Base-by-base conservation (phyloP, 2,329 filamentous ascomycete genomes). In the Talaromyces piceae region DNA sequence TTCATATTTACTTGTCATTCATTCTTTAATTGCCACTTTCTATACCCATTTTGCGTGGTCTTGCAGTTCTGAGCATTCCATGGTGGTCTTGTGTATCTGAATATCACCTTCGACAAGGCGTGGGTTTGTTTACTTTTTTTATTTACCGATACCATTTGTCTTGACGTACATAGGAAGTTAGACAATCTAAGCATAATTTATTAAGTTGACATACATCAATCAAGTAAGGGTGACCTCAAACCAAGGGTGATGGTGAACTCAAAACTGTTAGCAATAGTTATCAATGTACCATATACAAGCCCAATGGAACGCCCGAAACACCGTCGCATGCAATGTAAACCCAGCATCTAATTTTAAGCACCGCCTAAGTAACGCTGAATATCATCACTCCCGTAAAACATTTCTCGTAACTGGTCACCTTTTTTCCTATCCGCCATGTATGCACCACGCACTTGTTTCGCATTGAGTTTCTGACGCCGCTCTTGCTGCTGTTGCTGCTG, bases 351-450 rank as follows among this genome's bases (percentile, higher is more conserved):
- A n/a, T 46, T 11, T 27, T 41, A 52, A 11, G 26, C 57, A 13
- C 57, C 59, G 16, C 83, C 79, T 16, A 94, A 68, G 64, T 94
- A 93, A 62, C 77, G 81, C 60, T 90, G 81, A 50, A 94, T 73
- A 57, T 91, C 86, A n/a, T 86, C 79, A 57, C 80, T 83, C 18
- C 80, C 78, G 67, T 87, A 91, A 56, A 95, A 86, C 70, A 87
- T 77, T 58, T 81, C 76, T 57, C 83, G 77, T 53, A 95, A 65
- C 60, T 71, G 81, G 54, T 87, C 80, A 16, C 77, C 75, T 55
- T 75, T 83, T 64, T 72, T 81, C 69, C 76, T 84, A 52, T 84
- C 82, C 56, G 83, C 79, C 41, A 74, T 69, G 2, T 81, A 81
- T 62, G 77, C 68, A 64, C 80, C 82, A 59, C 81, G 77, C 33